Conservation (phyloP, 139 green algal genomes). For the Trebouxia sp. region DNA sequence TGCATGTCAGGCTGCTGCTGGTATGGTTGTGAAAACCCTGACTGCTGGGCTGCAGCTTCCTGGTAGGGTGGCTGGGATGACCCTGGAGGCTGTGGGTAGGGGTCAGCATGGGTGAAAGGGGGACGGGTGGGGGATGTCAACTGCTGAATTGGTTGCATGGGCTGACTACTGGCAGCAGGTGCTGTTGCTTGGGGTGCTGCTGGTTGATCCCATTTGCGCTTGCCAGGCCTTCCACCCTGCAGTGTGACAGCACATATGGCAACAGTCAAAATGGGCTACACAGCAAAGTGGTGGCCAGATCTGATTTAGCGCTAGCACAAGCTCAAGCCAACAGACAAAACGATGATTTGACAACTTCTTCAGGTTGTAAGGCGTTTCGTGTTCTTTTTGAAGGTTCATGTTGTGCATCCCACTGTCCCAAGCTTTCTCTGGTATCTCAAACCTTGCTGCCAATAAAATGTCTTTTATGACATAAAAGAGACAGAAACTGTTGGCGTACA, state of each 20-base stretch:
- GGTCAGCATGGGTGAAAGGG: not conserved
- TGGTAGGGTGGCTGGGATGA: not conserved
- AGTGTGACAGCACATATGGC: not conserved
- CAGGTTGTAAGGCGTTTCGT: too few relatives aligned
- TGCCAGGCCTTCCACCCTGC: not conserved
- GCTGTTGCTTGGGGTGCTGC: not conserved
- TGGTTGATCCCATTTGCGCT: slow-evolving; percentile 14
- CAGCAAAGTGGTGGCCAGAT: too few relatives aligned
- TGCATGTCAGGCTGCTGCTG: slow-evolving; percentile 12
- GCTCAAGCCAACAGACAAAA: too few relatives aligned
- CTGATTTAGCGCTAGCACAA: too few relatives aligned
- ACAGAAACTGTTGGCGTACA: too few relatives aligned
- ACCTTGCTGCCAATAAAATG: too few relatives aligned
- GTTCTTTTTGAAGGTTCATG: too few relatives aligned
- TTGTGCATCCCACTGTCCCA: too few relatives aligned
- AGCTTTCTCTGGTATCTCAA: too few relatives aligned
- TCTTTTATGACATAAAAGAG: too few relatives aligned
- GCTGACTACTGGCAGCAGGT: not conserved
- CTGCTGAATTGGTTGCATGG: not conserved
- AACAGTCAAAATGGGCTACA: too few relatives aligned
- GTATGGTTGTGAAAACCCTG: not conserved
- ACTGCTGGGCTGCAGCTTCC: not conserved
- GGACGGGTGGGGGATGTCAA: not conserved
- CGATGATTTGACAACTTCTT: too few relatives aligned
- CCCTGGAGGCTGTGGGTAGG: not conserved